Conservation (phyloP, 352 stramenopile genomes). For the Globisporangium nagaii region DNA sequence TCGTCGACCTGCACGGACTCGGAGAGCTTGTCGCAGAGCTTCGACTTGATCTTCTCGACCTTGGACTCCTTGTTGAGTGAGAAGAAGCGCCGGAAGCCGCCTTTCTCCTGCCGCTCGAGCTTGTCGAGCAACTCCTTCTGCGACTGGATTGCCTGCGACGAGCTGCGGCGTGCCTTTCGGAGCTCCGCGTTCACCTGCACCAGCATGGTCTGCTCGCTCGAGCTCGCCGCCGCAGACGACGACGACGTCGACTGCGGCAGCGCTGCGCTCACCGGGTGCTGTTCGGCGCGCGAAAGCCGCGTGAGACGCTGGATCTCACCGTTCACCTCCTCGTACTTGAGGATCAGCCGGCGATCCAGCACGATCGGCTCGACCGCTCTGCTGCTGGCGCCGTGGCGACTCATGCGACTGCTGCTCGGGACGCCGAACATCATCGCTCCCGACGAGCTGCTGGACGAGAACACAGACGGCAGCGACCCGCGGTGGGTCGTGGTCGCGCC, state of each 20-base stretch:
- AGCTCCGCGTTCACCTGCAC: constrained; percentile 43
- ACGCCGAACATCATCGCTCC: constrained; percentile 3
- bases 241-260: neutral
- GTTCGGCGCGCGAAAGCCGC: constrained; percentile 49
- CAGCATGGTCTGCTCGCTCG: constrained; percentile 12
- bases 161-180: constrained; percentile 54
- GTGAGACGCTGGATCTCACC: constrained; percentile 68
- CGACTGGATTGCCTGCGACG: constrained; percentile 69
- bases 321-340: constrained; percentile 76
- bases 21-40: constrained; percentile 66
- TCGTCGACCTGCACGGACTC: constrained; percentile 62
- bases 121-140: constrained; percentile 82
- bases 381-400: neutral
- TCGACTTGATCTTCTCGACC: constrained; percentile 66
- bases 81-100: constrained; percentile 59
- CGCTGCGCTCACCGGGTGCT: neutral
- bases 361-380: constrained; percentile 18
- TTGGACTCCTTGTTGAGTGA: constrained; percentile 63
- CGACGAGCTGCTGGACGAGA: neutral
- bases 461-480: constrained; percentile 12
- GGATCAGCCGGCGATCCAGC: constrained; percentile 56
- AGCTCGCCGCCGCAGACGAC: neutral
- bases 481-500: constrained; percentile 3
- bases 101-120: constrained; percentile 68
- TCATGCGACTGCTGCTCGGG: neutral